These are phyloP conservation scores for Lasiodiplodia sp. DNA, from an alignment of 2,329 filamentous ascomycete genomes.

Conservation along the genomic window DNA sequence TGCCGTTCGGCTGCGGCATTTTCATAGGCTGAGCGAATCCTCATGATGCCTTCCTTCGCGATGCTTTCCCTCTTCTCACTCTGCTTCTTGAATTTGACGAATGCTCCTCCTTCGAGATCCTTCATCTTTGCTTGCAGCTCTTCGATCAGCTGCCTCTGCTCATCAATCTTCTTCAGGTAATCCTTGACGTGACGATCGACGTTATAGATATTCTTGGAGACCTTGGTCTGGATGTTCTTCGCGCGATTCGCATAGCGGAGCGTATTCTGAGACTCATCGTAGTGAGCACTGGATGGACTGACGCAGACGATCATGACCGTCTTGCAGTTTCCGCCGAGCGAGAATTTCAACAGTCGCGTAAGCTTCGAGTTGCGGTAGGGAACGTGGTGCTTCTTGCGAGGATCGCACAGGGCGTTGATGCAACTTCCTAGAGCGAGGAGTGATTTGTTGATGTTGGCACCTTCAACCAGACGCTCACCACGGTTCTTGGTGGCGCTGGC, in stretches of 20 bases:
- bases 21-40: conserved; percentile 84
- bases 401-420: conserved; percentile 97
- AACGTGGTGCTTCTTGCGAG: conserved; percentile 88
- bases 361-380: conserved; percentile 98
- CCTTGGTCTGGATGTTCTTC: conserved; percentile 99
- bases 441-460: conserved; percentile 99
- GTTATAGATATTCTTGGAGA: conserved; percentile 98
- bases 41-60: conserved; percentile 77
- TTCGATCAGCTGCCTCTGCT: conserved; percentile 96
- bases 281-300: conserved; percentile 94
- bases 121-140: conserved; percentile 93
- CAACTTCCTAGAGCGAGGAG: conserved; percentile 92
- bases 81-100: conserved; percentile 90
- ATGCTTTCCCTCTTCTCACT: conserved; percentile 81
- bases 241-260: conserved; percentile 95
- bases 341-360: conserved; percentile 94
- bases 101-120: conserved; percentile 81
- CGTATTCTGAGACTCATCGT: conserved; percentile 98
- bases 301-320: conserved; percentile 99
- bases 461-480: conserved; percentile 87
- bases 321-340: conserved; percentile 95
- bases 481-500: conserved; percentile 97
- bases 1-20: conserved; percentile 78
- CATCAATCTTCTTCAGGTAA: conserved; percentile 98
- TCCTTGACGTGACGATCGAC: conserved; percentile 99